Evolutionary conservation across 306 rosid species (phyloP).

Genomic region (Luffa acutangula): DNA sequence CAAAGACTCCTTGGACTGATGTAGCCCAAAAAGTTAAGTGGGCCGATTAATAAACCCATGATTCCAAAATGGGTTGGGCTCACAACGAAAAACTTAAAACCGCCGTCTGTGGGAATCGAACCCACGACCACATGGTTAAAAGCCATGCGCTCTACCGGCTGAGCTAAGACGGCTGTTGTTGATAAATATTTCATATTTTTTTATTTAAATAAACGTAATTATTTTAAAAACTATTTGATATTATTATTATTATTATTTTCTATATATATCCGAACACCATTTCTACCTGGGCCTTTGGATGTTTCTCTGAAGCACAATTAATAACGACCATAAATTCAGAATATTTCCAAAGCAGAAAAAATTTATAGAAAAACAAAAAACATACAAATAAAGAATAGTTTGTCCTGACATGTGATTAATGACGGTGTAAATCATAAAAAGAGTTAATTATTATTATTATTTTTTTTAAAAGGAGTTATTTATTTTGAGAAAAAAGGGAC

Average conservation of each 20-base stretch:
- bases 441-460: too few relatives aligned
- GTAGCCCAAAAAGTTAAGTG: neutral
- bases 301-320: neutral
- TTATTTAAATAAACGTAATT: too few relatives aligned
- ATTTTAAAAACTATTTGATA: too few relatives aligned
- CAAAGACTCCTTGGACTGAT: neutral
- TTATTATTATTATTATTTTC: neutral
- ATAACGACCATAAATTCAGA: neutral
- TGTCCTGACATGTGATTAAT: neutral
- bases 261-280: neutral
- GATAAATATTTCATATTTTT: too few relatives aligned
- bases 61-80: neutral
- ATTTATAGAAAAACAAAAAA: neutral
- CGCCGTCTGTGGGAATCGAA: slow-evolving; percentile 2
- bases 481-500: neutral
- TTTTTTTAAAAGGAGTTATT: neutral
- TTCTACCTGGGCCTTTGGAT: neutral
- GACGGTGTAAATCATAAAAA: neutral
- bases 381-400: neutral
- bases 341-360: neutral
- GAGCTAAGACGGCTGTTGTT: neutral
- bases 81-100: too few relatives aligned
- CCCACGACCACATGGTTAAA: slow-evolving; percentile 8
- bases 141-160: slow-evolving; percentile 5
- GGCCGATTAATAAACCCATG: neutral